Evolutionary conservation across 179 eudicot species (phyloP).

Genomic region (Pouteria campechiana): DNA sequence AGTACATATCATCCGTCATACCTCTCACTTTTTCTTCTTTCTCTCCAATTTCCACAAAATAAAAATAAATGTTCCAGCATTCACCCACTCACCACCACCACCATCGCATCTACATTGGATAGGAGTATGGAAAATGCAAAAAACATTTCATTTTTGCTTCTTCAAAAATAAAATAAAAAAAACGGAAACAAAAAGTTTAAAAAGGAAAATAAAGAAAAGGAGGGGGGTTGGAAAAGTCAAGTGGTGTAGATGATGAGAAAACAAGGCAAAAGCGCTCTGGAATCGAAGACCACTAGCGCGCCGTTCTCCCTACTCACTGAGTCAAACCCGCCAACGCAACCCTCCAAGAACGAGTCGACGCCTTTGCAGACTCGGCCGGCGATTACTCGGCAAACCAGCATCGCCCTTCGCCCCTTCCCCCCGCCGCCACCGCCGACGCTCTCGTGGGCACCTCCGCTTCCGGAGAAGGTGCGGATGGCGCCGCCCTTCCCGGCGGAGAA

Average conservation of each 20-base stretch:
- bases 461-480: constrained; percentile 52
- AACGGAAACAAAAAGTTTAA: too few relatives aligned
- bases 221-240: too few relatives aligned
- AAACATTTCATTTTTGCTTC: too few relatives aligned
- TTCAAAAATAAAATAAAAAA: too few relatives aligned
- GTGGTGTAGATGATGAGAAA: constrained; percentile 80
- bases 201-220: too few relatives aligned
- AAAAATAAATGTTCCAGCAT: too few relatives aligned
- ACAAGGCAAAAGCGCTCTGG: constrained; percentile 88
- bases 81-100: too few relatives aligned
- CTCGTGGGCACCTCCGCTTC: constrained; percentile 80
- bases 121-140: too few relatives aligned
- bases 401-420: constrained; percentile 64
- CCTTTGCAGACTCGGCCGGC: constrained; percentile 66
- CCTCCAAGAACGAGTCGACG: constrained; percentile 12
- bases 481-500: constrained; percentile 31
- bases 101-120: too few relatives aligned
- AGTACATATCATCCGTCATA: too few relatives aligned
- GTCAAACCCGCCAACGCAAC: constrained; percentile 36
- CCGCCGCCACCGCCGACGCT: constrained; percentile 75
- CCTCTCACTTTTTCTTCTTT: too few relatives aligned
- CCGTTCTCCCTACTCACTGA: constrained; percentile 56
- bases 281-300: constrained; percentile 76
- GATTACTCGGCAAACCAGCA: constrained; percentile 81
- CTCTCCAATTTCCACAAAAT: too few relatives aligned